Conservation (phyloP, 1,284 basidiomycete genomes). For the Violaceomyces palustris region DNA sequence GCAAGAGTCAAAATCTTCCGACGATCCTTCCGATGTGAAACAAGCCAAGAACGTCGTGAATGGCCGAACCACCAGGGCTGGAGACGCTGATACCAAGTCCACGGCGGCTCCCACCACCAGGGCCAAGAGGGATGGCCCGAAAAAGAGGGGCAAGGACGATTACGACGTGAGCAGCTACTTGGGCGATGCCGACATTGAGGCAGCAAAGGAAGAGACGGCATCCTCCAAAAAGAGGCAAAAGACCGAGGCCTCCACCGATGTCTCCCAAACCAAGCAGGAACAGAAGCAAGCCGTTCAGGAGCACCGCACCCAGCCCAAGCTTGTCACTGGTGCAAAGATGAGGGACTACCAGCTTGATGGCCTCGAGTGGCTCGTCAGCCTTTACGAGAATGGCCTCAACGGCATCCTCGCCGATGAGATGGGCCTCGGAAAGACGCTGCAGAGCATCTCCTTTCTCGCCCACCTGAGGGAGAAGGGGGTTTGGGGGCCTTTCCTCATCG, state of each 20-base stretch:
- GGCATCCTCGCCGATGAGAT: conserved; percentile 89
- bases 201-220: conserved; percentile 13
- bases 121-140: neutral
- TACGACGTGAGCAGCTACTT: conserved; percentile 32
- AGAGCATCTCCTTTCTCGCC: conserved; percentile 86
- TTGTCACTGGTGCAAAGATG: conserved; percentile 77
- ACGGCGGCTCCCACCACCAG: neutral
- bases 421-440: conserved; percentile 84
- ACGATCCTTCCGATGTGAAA: conserved; percentile 4
- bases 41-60: conserved; percentile 2
- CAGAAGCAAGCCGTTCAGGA: conserved; percentile 5
- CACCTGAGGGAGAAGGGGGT: conserved; percentile 73
- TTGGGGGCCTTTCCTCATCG: conserved; percentile 76
- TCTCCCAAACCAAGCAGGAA: conserved; percentile 52
- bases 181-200: conserved; percentile 29
- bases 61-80: too few species aligned
- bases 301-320: conserved; percentile 61
- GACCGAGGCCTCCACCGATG: conserved; percentile 61
- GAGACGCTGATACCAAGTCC: neutral
- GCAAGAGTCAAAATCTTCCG: conserved; percentile 6
- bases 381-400: conserved; percentile 89
- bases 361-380: conserved; percentile 88
- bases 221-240: conserved; percentile 33
- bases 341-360: conserved; percentile 91
- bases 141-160: conserved; percentile 11